Base-by-base conservation (phyloP, 768 basidiomycete species). In the Agrocybe praecox region DNA sequence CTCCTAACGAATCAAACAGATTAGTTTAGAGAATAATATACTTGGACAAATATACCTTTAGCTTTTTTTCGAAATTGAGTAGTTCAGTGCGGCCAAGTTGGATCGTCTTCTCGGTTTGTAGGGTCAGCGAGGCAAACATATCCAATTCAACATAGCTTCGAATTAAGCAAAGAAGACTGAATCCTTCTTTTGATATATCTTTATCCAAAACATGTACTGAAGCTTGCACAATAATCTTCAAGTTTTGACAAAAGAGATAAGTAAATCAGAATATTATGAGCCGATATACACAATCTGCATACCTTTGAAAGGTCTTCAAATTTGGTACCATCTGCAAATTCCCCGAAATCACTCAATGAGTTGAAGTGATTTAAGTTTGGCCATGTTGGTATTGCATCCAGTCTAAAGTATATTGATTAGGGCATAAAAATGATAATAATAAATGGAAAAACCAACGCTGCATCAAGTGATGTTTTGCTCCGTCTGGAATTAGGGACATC, bases 301-400 rank as follows among this genome's bases (percentile, higher is more conserved):
- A 67, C 67, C 61, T 67, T 60, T 11, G 65, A 50, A 7, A 48
- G 48, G 2, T 49, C 29, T 29, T 52, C 51, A 49, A 42, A 52
- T 45, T 73, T 74, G n/a, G 53, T 63, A 2, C 68, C 69, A 59
- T 76, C 67, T 1, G 53, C 59, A 53, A 72, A 76, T 0, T 61
- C 26, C 2, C 68, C 50, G 11, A 29, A 44, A n/a, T 58, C 48
- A 2, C 66, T 55, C 10, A 46, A 15, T 0, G 64, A 40, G 0
- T 51, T 24, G 49, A 76, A 74, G 24, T 70, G 70, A 26, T 67
- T 63, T 3, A 76, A 49, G 2, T 56, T 53, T 11, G 57, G 17
- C 74, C 74, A 76, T 8, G 34, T 12, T 9, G 56, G 56, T 1
- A 54, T 36, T 9, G 15, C 19, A 46, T 57, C 44, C 23, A 24